phyloP scores from a whole-genome alignment of 1,139 yeast genomes.

The Candida anutae region DNA sequence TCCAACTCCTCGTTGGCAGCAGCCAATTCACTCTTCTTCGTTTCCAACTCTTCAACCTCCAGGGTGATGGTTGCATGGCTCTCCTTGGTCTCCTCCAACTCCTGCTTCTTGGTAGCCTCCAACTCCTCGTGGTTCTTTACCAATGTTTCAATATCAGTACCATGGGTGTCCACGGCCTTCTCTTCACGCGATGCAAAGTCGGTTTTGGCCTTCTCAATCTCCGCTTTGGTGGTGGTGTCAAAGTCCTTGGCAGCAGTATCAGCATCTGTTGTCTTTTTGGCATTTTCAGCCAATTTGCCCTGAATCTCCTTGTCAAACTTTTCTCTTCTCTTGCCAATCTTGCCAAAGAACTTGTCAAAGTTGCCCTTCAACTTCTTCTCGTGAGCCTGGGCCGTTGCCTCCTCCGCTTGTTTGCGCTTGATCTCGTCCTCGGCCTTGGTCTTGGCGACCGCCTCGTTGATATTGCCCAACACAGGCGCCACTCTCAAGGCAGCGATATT shows the following conservation, averaged over 20 bases:
- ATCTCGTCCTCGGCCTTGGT: slow-evolving; percentile 42
- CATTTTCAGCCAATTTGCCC: slow-evolving; percentile 25
- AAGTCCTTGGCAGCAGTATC: slow-evolving; percentile 28
- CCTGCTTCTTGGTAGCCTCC: slow-evolving; percentile 41
- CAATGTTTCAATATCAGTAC: slow-evolving; percentile 36
- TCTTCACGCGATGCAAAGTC: slow-evolving; percentile 42
- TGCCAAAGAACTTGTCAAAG: slow-evolving; percentile 32
- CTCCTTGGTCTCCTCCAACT: slow-evolving; percentile 40
- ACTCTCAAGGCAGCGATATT: slow-evolving; percentile 51
- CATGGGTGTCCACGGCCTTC: slow-evolving; percentile 42
- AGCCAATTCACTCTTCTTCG: slow-evolving; percentile 34
- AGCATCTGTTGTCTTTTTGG: slow-evolving; percentile 22
- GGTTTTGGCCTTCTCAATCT: slow-evolving; percentile 38
- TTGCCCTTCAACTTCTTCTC: slow-evolving; percentile 36
- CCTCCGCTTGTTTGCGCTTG: slow-evolving; percentile 33
- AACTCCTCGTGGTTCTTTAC: slow-evolving; percentile 39
- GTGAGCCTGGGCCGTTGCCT: slow-evolving; percentile 32
- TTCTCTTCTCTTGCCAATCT: slow-evolving; percentile 33
- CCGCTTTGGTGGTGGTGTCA: slow-evolving; percentile 30
- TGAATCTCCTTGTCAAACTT: slow-evolving; percentile 35
- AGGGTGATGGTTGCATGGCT: slow-evolving; percentile 40
- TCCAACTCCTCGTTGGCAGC: slow-evolving; percentile 38
- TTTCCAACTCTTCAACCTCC: slow-evolving; percentile 38
- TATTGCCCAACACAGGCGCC: slow-evolving; percentile 45
- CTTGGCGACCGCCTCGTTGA: slow-evolving; percentile 44